Percentiles rank a stretch among this genome's conserved stretches.
Conservation (phyloP, 2,329 filamentous ascomycete species). For the Cryphonectria carpinicola region DNA sequence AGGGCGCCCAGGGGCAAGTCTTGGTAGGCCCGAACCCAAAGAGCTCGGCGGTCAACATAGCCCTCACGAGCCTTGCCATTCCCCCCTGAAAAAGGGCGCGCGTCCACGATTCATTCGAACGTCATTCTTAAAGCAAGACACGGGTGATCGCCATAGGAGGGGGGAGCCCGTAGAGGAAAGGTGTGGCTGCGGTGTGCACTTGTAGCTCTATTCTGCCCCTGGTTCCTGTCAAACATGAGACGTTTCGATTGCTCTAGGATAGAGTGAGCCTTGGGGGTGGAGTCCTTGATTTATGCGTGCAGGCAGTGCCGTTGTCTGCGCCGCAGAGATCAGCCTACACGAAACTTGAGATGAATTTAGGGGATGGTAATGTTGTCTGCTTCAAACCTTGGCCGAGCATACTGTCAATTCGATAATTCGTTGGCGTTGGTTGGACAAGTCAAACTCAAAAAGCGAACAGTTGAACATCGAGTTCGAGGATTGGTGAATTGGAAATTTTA, state of each 20-base stretch:
- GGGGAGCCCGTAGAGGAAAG: not conserved
- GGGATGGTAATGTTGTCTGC: not conserved
- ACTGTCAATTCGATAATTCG: not conserved
- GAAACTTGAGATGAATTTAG: not conserved
- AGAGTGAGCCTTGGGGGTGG: conserved; percentile 2
- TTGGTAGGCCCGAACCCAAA: conserved; percentile 1
- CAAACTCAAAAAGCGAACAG: too few species aligned
- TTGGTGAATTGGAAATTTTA: not conserved
- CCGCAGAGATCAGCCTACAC: conserved; percentile 3
- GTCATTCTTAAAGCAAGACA: not conserved
- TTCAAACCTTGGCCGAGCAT: not conserved
- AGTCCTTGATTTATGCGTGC: conserved; percentile 3
- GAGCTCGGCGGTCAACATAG: conserved; percentile 10
- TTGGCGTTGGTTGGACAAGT: not conserved
- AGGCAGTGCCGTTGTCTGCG: conserved; percentile 11
- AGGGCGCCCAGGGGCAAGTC: conserved; percentile 9
- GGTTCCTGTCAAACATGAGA: conserved; percentile 2
- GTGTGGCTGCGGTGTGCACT: not conserved
- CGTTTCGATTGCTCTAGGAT: not conserved
- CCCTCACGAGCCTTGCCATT: not conserved
- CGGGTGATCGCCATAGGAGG: not conserved
- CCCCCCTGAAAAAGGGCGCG: conserved; percentile 13
- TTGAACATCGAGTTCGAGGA: not conserved
- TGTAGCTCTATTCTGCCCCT: not conserved
- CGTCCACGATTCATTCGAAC: conserved; percentile 19